A percentile compares a stretch with the other conserved stretches of the same genome.
Conservation (phyloP, 148 eudicot genomes). For the Agrostemma githago region DNA sequence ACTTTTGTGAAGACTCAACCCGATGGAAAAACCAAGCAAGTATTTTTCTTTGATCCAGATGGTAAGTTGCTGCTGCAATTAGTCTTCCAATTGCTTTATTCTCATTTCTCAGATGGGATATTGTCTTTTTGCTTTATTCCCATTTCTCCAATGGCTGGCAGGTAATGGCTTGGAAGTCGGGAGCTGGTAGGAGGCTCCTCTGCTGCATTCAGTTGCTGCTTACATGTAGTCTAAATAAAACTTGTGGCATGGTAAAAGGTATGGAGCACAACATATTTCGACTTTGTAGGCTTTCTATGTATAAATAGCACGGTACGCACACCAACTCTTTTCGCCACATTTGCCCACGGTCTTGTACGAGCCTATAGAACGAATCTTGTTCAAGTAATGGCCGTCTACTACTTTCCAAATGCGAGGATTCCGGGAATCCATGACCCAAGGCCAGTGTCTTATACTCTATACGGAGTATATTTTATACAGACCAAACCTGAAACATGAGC, state of each 20-base stretch:
- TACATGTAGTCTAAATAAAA: constrained; percentile 12
- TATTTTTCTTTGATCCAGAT: constrained; percentile 93
- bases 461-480: too few species aligned
- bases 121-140: constrained; percentile 1
- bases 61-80: constrained; percentile 36
- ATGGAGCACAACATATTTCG: neutral
- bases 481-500: too few species aligned
- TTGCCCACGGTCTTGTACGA: neutral
- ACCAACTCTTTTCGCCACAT: neutral
- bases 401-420: too few species aligned
- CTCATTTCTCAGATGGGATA: neutral
- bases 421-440: too few species aligned
- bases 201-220: constrained; percentile 5
- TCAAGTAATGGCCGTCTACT: too few species aligned
- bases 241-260: neutral
- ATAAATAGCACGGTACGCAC: neutral
- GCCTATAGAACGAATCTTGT: too few species aligned
- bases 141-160: constrained; percentile 24
- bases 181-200: constrained; percentile 28
- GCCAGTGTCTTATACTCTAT: too few species aligned
- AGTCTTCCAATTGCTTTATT: neutral
- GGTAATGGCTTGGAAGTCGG: constrained; percentile 85
- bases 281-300: neutral
- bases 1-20: constrained; percentile 58
- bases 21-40: constrained; percentile 77